Base-by-base conservation (phyloP, 129 eudicot genomes). In the Deinandra increscens region DNA sequence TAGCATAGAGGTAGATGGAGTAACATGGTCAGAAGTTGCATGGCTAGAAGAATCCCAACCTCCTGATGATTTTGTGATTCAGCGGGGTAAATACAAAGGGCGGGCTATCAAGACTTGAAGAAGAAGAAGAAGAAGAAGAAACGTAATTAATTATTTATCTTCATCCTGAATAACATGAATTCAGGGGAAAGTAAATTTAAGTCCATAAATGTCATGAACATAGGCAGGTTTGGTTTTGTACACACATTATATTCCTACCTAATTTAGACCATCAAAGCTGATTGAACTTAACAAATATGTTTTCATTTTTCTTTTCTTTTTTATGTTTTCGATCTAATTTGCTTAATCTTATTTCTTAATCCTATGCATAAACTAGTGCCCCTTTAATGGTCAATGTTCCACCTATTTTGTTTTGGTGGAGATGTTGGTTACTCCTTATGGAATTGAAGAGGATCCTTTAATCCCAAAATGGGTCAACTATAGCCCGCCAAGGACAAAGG, bases 61-160 rank as follows among this genome's bases (percentile, higher is more conserved):
- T 12, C 48, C 48, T 43, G 48, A 43, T 43, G 48, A 43, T 43
- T 43, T 43, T 43, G 48, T 43, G 48, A 43, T 91, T 19, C 81
- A 71, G 49, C 81, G 96, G 66, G 96, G 94, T 43, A 78, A 81
- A 80, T 91, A 91, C 79, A 91, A 86, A 71, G 96, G 97, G 7
- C 87, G 91, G 3, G 78, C 78, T 64, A 70, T 85, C 68, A 88
- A 85, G 82, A 58, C 89, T 23, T 85, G 76, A 60, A 55, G 48
- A 43, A 43, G 48, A 43, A 43, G 48, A 43, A 43, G 48, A 43
- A 43, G 14, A 13, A 11, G 31, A 26, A 26, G 31, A 26, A 26
- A 26, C 31, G 3, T 26, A 1, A 26, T 26, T 11, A 9, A 43
- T 9, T 43, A 43, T 43, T 9, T 9, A 2, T 43, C 11, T 43